phyloP scores from a whole-genome alignment of 2,329 filamentous ascomycete species.

The Trichoderma semiorbis region DNA sequence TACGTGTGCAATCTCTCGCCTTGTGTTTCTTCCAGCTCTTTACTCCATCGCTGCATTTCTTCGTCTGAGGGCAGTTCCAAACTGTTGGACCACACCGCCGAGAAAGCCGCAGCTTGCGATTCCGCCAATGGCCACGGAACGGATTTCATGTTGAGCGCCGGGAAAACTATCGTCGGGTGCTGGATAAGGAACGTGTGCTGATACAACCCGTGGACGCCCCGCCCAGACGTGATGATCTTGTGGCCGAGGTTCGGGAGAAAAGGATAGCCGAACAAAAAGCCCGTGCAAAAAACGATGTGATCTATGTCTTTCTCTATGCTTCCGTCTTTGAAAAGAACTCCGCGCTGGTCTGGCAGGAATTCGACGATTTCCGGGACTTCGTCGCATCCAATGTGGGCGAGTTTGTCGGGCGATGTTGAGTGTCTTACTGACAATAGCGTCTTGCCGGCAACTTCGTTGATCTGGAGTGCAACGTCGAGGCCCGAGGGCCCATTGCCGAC shows the following conservation, averaged over 20 bases:
- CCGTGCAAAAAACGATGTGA: slow-evolving; percentile 79
- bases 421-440: slow-evolving; percentile 63
- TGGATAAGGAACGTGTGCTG: slow-evolving; percentile 74
- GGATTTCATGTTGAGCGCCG: slow-evolving; percentile 73
- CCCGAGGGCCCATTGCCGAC: slow-evolving; percentile 84
- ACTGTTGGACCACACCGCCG: slow-evolving; percentile 77
- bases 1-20: too few relatives aligned
- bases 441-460: slow-evolving; percentile 59
- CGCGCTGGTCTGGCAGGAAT: slow-evolving; percentile 52
- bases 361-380: slow-evolving; percentile 58
- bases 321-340: slow-evolving; percentile 65
- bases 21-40: slow-evolving; percentile 53
- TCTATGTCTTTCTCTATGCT: slow-evolving; percentile 66
- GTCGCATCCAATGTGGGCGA: slow-evolving; percentile 44
- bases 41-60: slow-evolving; percentile 71
- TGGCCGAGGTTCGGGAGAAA: slow-evolving; percentile 54
- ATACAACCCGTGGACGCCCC: slow-evolving; percentile 68
- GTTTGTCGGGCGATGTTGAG: slow-evolving; percentile 43
- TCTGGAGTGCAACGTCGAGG: slow-evolving; percentile 76
- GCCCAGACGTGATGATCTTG: slow-evolving; percentile 64
- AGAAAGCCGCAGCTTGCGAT: slow-evolving; percentile 71
- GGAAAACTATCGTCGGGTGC: slow-evolving; percentile 75
- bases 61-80: slow-evolving; percentile 56
- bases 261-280: slow-evolving; percentile 81
- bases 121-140: slow-evolving; percentile 84